phyloP scores from a whole-genome alignment of 2,329 filamentous ascomycete genomes.

The Xylariaceae sp. region DNA sequence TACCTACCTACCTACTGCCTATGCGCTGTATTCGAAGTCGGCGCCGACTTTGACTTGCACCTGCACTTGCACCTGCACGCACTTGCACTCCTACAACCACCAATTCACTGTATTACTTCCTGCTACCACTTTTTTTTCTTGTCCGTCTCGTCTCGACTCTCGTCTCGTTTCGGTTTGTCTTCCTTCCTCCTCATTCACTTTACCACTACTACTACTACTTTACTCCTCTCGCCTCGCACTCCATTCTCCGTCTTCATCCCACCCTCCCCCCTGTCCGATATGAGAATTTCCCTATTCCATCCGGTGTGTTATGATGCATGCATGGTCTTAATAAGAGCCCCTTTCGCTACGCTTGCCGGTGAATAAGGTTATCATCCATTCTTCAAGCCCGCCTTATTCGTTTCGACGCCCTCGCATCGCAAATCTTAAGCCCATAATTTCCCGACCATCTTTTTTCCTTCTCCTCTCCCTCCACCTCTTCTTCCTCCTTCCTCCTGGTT shows the following conservation, averaged over 20 bases:
- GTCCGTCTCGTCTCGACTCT: background rate
- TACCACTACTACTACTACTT: no score
- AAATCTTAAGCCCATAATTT: constrained; percentile 1
- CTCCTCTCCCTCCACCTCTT: background rate
- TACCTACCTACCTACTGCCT: no score
- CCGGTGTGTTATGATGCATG: background rate
- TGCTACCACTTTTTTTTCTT: no score
- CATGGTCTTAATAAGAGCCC: constrained; percentile 6
- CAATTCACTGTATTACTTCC: no score
- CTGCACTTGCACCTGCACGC: no score
- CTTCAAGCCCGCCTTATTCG: background rate
- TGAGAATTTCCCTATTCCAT: background rate
- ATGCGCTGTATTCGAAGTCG: background rate
- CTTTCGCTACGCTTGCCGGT: background rate
- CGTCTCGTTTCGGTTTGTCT: background rate
- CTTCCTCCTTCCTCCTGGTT: background rate
- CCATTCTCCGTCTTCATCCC: no score
- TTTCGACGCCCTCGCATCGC: constrained; percentile 2
- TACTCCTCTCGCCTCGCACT: no score
- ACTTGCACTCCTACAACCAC: no score
- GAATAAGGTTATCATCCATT: constrained; percentile 11
- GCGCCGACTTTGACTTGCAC: no score
- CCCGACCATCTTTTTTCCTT: background rate
- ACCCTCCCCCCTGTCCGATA: background rate
- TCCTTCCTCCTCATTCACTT: background rate